Evolutionary conservation across 371 early-diverging fungal species (phyloP).

Genomic region (Zancudomyces culisetae): DNA sequence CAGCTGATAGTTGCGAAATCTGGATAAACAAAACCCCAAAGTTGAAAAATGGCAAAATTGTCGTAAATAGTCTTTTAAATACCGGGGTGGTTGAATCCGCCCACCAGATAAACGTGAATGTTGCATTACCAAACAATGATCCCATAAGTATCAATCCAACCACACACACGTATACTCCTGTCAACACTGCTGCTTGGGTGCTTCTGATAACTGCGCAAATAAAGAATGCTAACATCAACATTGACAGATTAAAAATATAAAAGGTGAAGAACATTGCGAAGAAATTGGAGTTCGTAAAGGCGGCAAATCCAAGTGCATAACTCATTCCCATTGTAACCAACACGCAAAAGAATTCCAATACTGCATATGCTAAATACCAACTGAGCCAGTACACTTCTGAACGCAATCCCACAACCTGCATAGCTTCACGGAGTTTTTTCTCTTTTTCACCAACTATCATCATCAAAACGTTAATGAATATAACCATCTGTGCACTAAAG

Average conservation of each 20-base stretch:
- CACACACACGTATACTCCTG: neutral
- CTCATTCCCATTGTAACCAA: constrained; percentile 39
- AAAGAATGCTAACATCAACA: constrained; percentile 37
- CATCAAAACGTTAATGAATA: constrained; percentile 50
- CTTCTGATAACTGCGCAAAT: constrained; percentile 34
- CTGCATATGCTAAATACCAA: constrained; percentile 41
- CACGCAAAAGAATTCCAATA: constrained; percentile 35
- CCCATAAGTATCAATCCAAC: constrained; percentile 3
- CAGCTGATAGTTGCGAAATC: constrained; percentile 3
- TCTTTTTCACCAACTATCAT: constrained; percentile 50
- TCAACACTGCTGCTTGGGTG: constrained; percentile 24
- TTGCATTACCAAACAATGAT: neutral
- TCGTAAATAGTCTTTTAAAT: neutral
- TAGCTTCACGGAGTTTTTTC: constrained; percentile 43
- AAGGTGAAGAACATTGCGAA: constrained; percentile 37
- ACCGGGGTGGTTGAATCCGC: neutral
- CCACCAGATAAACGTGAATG: constrained; percentile 3
- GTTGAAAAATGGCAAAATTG: neutral
- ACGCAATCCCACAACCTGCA: constrained; percentile 52
- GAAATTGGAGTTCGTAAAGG: constrained; percentile 45
- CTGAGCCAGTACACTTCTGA: constrained; percentile 34
- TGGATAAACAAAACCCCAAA: constrained; percentile 2
- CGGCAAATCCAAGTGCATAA: constrained; percentile 25
- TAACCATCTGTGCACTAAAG: constrained; percentile 49
- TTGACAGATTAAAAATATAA: constrained; percentile 29